phyloP scores from a whole-genome alignment of 2,329 filamentous ascomycete species.

The Fusarium marasasianum region DNA sequence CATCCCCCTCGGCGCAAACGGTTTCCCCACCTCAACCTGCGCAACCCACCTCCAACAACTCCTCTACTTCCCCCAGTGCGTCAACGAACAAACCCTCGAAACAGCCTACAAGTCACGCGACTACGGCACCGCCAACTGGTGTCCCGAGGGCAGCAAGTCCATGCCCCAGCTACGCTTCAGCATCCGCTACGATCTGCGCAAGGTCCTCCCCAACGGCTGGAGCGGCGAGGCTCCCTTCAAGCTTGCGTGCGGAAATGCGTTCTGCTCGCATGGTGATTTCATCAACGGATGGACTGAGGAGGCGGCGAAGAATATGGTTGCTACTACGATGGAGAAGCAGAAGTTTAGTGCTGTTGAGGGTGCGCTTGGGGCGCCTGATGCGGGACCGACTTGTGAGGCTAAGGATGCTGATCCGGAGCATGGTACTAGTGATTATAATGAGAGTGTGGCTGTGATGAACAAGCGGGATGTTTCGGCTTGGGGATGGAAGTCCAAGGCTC shows the following conservation, averaged over 20 bases:
- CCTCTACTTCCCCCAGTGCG: conserved; percentile 39
- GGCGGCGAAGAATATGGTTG: conserved; percentile 51
- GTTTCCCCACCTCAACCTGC: conserved; percentile 31
- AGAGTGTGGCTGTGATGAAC: conserved; percentile 34
- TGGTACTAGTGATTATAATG: conserved; percentile 52
- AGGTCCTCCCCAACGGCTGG: conserved; percentile 55
- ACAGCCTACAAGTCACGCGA: conserved; percentile 32
- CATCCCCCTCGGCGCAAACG: conserved; percentile 34
- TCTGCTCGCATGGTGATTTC: conserved; percentile 57
- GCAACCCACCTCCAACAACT: conserved; percentile 33
- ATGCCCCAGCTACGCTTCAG: conserved; percentile 59
- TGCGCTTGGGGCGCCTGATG: conserved; percentile 27
- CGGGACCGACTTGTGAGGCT: conserved; percentile 41
- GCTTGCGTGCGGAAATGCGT: conserved; percentile 53
- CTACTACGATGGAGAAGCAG: conserved; percentile 46
- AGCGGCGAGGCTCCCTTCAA: conserved; percentile 54
- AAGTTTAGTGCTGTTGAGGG: conserved; percentile 47
- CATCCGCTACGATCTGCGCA: conserved; percentile 57
- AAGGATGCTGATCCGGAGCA: conserved; percentile 53
- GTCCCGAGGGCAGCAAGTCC: conserved; percentile 54
- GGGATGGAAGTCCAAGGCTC: conserved; percentile 30
- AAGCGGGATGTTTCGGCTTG: conserved; percentile 32
- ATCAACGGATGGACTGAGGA: conserved; percentile 56
- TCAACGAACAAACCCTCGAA: conserved; percentile 37
- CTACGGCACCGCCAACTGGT: conserved; percentile 44